Conservation (phyloP, 2,329 filamentous ascomycete genomes). For the Acrocalymma vagum region DNA sequence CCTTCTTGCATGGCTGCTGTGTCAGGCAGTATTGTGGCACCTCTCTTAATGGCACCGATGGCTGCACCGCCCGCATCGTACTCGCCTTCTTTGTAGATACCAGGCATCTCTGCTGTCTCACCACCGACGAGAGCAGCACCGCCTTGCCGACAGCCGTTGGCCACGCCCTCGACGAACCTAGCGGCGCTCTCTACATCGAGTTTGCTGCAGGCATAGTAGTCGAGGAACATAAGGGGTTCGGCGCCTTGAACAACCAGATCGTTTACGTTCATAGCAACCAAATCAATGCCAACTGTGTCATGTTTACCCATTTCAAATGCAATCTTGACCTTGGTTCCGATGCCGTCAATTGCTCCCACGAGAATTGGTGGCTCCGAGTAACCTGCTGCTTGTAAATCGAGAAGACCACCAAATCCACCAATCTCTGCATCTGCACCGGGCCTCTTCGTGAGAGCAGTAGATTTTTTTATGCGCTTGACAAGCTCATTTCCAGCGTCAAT, state of each 20-base stretch:
- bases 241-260: slow-evolving; percentile 96
- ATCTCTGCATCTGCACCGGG: slow-evolving; percentile 92
- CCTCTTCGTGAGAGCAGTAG: slow-evolving; percentile 83
- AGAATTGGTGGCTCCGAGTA: slow-evolving; percentile 79
- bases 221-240: slow-evolving; percentile 93
- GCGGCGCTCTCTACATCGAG: slow-evolving; percentile 80
- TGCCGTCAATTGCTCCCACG: slow-evolving; percentile 94
- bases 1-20: slow-evolving; percentile 79
- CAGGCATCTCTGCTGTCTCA: slow-evolving; percentile 98
- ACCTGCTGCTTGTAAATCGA: slow-evolving; percentile 78
- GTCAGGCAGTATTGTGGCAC: slow-evolving; percentile 75
- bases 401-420: slow-evolving; percentile 91
- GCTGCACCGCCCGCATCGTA: slow-evolving; percentile 95
- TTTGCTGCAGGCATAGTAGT: slow-evolving; percentile 95
- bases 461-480: slow-evolving; percentile 88
- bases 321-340: slow-evolving; percentile 96
- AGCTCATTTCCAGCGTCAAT: slow-evolving; percentile 95
- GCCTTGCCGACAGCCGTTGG: slow-evolving; percentile 83
- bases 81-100: slow-evolving; percentile 86
- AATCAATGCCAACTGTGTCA: slow-evolving; percentile 92
- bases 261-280: slow-evolving; percentile 99
- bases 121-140: slow-evolving; percentile 94
- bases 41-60: slow-evolving; percentile 79
- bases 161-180: slow-evolving; percentile 90
- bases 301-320: slow-evolving; percentile 90